Conservation (phyloP, 2,329 filamentous ascomycete species). For the Aspergillus hortae region DNA sequence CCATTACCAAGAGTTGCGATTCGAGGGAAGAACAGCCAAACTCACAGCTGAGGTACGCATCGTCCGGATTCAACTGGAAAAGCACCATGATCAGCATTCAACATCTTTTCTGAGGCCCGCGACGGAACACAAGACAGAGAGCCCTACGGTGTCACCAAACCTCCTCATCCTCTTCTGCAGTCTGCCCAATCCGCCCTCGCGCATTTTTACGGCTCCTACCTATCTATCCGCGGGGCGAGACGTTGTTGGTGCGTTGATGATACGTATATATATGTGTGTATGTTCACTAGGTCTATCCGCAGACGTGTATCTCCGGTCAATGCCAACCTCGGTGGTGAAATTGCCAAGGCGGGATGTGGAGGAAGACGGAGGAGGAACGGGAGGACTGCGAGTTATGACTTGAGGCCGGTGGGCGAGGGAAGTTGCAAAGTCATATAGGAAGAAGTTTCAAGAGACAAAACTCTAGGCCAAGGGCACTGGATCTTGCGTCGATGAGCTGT, state of each 20-base stretch:
- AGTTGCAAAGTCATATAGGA: not conserved
- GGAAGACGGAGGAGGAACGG: not conserved
- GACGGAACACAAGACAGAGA: conserved; percentile 4
- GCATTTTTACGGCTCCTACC: conserved; percentile 14
- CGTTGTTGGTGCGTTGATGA: not conserved
- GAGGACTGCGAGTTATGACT: not conserved
- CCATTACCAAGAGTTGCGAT: not conserved
- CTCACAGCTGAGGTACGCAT: conserved; percentile 69
- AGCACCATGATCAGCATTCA: conserved; percentile 9
- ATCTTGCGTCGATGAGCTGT: conserved; percentile 2
- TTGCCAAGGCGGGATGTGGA: not conserved
- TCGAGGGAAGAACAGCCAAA: conserved; percentile 17
- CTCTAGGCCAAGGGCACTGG: not conserved
- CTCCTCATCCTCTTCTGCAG: conserved; percentile 36
- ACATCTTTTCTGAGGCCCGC: not conserved
- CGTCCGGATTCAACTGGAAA: conserved; percentile 54
- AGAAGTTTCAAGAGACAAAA: not conserved
- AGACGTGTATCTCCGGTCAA: not conserved
- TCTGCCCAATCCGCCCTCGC: conserved; percentile 25
- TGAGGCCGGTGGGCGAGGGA: not conserved
- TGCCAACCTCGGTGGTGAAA: not conserved
- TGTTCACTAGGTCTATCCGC: not conserved
- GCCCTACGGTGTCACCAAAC: conserved; percentile 35
- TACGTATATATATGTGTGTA: not conserved
- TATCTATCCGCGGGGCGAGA: not conserved